phyloP scores from a whole-genome alignment of 2,329 filamentous ascomycete species.

The Hypoxylon rubiginosum region DNA sequence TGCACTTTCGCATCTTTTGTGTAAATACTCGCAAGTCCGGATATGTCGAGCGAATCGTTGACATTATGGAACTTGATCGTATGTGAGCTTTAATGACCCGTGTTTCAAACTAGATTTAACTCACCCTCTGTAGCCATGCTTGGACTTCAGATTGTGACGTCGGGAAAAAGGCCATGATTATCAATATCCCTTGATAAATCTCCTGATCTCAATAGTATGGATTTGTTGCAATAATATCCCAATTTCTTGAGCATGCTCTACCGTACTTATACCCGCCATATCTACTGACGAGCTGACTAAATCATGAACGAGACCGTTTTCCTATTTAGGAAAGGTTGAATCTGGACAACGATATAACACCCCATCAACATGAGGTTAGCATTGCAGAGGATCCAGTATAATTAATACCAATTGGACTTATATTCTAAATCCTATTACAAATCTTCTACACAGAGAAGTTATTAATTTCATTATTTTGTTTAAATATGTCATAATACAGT shows the following conservation, averaged over 20 bases:
- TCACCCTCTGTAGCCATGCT: conserved; percentile 39
- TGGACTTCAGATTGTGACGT: conserved; percentile 36
- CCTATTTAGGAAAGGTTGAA: conserved; percentile 37
- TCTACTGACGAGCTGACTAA: conserved; percentile 31
- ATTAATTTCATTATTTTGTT: not conserved
- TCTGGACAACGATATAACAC: not conserved
- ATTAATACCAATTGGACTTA: not conserved
- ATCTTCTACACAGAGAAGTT: not conserved
- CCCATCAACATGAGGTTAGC: not conserved
- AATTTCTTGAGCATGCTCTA: not conserved
- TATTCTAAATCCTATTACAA: not conserved
- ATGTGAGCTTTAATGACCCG: conserved; percentile 7
- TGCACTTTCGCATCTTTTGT: conserved; percentile 38
- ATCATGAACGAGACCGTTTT: conserved; percentile 37
- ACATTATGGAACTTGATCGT: conserved; percentile 33
- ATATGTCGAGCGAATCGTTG: conserved; percentile 41
- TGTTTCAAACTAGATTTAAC: not conserved
- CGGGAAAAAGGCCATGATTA: conserved; percentile 44
- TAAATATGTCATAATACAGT: not conserved
- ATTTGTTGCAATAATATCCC: not conserved
- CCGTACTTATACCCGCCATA: conserved; percentile 32
- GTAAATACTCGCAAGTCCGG: conserved; percentile 35
- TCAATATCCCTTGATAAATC: conserved; percentile 1
- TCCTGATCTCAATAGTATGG: not conserved
- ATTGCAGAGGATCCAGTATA: not conserved